Conservation (phyloP, 495 filamentous ascomycete species). For the Aspergillus ellipticus region DNA sequence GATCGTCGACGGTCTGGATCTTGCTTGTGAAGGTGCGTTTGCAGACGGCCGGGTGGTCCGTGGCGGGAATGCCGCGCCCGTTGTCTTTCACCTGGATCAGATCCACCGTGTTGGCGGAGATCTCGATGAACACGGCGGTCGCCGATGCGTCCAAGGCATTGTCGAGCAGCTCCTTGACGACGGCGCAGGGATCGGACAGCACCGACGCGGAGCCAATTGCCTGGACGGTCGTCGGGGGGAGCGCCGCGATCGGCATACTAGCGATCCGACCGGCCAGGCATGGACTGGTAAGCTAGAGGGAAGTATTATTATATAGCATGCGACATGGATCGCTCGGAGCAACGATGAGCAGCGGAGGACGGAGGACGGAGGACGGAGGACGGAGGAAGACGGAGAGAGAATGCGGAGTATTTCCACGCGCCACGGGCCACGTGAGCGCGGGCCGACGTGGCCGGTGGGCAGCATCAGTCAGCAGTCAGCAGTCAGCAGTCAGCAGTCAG, state of each 20-base stretch:
- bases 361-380: neutral
- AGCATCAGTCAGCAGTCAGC: too few species aligned
- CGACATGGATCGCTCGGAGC: neutral
- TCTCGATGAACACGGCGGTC: conserved; percentile 65
- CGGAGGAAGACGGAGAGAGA: neutral
- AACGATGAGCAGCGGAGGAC: neutral
- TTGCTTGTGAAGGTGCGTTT: conserved; percentile 82
- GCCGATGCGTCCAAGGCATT: conserved; percentile 86
- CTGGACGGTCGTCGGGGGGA: conserved; percentile 60
- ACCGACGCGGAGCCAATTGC: conserved; percentile 70
- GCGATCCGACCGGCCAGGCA: too few species aligned
- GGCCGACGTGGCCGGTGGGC: too few species aligned
- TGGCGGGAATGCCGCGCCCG: conserved; percentile 71
- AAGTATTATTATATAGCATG: conserved; percentile 1
- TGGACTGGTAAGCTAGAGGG: too few species aligned
- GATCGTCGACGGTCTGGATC: conserved; percentile 66
- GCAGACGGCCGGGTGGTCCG: conserved; percentile 67
- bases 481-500: too few species aligned
- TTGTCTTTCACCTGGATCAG: conserved; percentile 89
- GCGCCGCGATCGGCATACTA: conserved; percentile 59
- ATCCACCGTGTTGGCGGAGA: conserved; percentile 74
- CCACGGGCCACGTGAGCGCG: conserved; percentile 7
- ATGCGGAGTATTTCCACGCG: conserved; percentile 10
- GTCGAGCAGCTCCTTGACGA: conserved; percentile 90
- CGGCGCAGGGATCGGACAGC: conserved; percentile 65